phyloP scores from a whole-genome alignment of 164 flowering plant species.

The Warburgia ugandensis region DNA sequence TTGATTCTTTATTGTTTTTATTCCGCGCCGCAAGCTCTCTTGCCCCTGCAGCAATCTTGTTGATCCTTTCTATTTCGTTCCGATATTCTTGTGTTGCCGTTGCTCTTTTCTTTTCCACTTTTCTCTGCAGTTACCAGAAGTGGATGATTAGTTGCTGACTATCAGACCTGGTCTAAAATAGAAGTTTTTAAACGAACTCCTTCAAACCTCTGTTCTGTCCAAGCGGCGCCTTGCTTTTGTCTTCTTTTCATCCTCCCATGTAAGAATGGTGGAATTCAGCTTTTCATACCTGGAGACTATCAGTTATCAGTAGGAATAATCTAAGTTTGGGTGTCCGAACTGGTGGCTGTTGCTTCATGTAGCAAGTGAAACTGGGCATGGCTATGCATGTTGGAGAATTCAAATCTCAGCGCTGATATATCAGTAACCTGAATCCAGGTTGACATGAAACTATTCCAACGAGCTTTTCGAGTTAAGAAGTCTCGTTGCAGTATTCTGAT shows the following conservation, averaged over 20 bases:
- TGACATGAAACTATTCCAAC: too few species aligned
- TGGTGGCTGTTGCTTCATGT: not conserved
- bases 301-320: slow-evolving; percentile 1
- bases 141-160: not conserved
- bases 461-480: too few species aligned
- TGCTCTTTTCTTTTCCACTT: slow-evolving; percentile 37
- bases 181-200: not conserved
- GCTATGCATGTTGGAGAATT: not conserved
- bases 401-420: too few species aligned
- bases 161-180: not conserved
- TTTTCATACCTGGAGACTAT: slow-evolving; percentile 48
- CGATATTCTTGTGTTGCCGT: slow-evolving; percentile 31
- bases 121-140: slow-evolving; percentile 28
- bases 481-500: too few species aligned
- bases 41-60: slow-evolving; percentile 51
- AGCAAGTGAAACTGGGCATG: not conserved
- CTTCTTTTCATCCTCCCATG: slow-evolving; percentile 70
- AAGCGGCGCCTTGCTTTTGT: slow-evolving; percentile 31
- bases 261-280: slow-evolving; percentile 30
- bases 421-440: too few species aligned
- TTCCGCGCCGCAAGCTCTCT: slow-evolving; percentile 48
- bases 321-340: not conserved
- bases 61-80: slow-evolving; percentile 42
- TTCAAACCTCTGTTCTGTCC: slow-evolving; percentile 51
- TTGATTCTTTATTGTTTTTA: slow-evolving; percentile 42